These are phyloP conservation scores for Blastomyces silverae DNA, from an alignment of 2,329 filamentous ascomycete species.

Conservation along the genomic window DNA sequence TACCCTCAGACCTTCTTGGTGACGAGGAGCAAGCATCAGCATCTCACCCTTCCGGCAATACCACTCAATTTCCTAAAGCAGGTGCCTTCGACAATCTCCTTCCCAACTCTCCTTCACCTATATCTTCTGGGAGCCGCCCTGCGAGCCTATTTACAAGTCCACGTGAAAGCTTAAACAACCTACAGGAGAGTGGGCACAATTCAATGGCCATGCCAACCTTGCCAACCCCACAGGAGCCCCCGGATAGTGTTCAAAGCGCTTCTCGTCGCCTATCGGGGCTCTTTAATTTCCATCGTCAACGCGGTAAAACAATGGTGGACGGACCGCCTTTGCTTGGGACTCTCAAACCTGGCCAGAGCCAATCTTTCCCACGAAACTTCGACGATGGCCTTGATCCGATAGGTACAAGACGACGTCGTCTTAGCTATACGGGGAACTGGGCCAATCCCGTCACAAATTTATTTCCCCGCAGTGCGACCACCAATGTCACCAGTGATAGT, in stretches of 20 bases:
- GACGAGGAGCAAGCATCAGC: constrained; percentile 43
- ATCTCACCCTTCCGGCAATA: constrained; percentile 6
- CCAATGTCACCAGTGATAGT: constrained; percentile 37
- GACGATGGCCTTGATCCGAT: constrained; percentile 49
- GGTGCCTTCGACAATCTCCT: constrained; percentile 30
- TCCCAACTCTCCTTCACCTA: constrained; percentile 40
- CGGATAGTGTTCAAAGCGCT: constrained; percentile 42
- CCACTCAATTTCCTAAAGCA: constrained; percentile 19
- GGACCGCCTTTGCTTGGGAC: constrained; percentile 53
- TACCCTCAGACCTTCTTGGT: constrained; percentile 56
- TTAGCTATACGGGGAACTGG: constrained; percentile 53
- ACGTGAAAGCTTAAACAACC: constrained; percentile 36
- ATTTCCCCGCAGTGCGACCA: constrained; percentile 42
- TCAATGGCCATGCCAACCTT: constrained; percentile 17
- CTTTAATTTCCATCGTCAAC: constrained; percentile 53
- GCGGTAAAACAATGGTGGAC: constrained; percentile 55
- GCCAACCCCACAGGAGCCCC: constrained; percentile 14
- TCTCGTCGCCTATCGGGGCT: constrained; percentile 52
- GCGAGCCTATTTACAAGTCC: constrained; percentile 44
- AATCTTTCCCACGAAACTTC: constrained; percentile 54
- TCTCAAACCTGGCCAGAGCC: constrained; percentile 55
- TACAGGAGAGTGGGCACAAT: constrained; percentile 33
- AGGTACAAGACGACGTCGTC: constrained; percentile 46
- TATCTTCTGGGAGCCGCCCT: constrained; percentile 41
- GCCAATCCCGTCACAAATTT: constrained; percentile 45